Conservation (phyloP, 495 filamentous ascomycete species). For the Neurospora sp. region DNA sequence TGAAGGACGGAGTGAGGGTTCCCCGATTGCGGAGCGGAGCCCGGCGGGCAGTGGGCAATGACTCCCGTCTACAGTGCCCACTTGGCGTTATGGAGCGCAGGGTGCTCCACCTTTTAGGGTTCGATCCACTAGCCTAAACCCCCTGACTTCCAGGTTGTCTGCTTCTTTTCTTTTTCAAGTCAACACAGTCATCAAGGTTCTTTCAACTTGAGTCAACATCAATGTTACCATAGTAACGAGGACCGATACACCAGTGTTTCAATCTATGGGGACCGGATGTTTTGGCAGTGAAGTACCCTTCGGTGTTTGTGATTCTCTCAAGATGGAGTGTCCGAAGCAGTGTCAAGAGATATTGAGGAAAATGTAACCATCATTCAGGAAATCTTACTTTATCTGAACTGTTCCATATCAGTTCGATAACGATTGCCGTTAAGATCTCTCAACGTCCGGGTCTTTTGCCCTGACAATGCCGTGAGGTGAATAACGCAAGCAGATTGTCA, state of each 20-base stretch:
- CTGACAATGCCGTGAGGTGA: neutral
- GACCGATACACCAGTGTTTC: neutral
- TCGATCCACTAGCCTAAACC: neutral
- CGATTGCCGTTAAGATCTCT: neutral
- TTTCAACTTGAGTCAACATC: neutral
- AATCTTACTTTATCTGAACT: too few relatives aligned
- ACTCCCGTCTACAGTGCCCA: neutral
- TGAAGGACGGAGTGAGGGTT: neutral
- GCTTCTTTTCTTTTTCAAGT: neutral
- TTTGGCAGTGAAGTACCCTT: neutral
- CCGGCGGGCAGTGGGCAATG: neutral
- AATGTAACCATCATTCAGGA: neutral
- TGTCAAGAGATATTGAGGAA: neutral
- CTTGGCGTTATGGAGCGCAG: neutral
- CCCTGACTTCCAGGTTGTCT: neutral
- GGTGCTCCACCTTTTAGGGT: neutral
- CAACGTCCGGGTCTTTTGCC: neutral
- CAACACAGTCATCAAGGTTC: neutral
- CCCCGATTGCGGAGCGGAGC: neutral
- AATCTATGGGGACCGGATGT: neutral
- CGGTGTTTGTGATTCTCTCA: too few relatives aligned
- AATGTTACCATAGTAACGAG: neutral
- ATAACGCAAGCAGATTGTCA: neutral
- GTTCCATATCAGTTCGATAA: neutral
- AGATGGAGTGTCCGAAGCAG: neutral